A percentile compares a stretch with the other conserved stretches of the same genome.
Conservation (phyloP, 257 asterid species). For the Solanum sitiens region DNA sequence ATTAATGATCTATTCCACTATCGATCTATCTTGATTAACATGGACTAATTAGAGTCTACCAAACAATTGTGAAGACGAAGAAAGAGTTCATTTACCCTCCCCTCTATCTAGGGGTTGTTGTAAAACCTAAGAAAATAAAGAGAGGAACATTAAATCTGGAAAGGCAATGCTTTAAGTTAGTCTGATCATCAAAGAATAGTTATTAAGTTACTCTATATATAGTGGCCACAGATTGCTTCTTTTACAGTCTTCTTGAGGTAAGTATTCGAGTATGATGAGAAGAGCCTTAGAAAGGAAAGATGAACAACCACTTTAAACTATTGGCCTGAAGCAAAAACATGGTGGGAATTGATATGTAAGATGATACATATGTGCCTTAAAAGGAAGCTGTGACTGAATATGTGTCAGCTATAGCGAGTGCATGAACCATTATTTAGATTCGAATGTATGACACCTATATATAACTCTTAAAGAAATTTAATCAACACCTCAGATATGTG, state of each 20-base stretch:
- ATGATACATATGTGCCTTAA: no score
- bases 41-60: neutral
- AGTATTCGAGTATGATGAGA: neutral
- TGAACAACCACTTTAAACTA: neutral
- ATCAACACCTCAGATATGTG: no score
- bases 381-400: no score
- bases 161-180: neutral
- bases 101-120: neutral
- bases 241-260: neutral
- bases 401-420: no score
- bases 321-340: no score
- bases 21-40: neutral
- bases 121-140: no score
- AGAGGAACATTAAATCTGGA: no score
- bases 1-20: neutral
- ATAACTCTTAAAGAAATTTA: no score
- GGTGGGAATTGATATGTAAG: no score
- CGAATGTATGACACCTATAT: no score
- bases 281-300: neutral
- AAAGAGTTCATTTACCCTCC: neutral
- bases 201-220: neutral
- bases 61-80: neutral
- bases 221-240: neutral
- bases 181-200: neutral
- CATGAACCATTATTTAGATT: no score